These are phyloP conservation scores for Penicillium sp. DNA, from an alignment of 2,329 filamentous ascomycete species.

Conservation along the genomic window DNA sequence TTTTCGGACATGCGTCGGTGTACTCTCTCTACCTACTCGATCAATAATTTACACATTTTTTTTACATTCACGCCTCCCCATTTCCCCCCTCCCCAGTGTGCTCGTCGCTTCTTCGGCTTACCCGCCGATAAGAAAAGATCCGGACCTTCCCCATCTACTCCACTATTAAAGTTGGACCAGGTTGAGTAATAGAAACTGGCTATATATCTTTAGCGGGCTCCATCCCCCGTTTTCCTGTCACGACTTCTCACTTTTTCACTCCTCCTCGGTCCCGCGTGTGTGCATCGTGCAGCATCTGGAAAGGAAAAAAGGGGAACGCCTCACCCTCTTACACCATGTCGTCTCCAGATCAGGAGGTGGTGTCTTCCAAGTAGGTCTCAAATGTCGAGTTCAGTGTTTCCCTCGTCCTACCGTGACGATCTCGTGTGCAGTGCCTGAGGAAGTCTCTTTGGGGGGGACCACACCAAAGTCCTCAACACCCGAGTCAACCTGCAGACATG, in stretches of 20 bases:
- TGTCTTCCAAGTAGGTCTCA: constrained; percentile 22
- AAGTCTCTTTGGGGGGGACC: no score
- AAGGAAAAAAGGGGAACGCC: background rate
- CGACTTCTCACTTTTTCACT: constrained; percentile 3
- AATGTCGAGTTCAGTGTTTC: no score
- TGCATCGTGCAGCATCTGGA: background rate
- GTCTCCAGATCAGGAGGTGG: constrained; percentile 23
- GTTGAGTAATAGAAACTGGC: constrained; percentile 14
- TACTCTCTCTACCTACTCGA: background rate
- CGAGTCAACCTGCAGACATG: no score
- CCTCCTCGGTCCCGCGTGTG: background rate
- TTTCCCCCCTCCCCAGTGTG: background rate
- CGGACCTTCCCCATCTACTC: constrained; percentile 11
- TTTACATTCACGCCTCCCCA: background rate
- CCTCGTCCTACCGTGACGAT: no score
- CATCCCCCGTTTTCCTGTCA: constrained; percentile 7
- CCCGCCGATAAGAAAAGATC: constrained; percentile 56
- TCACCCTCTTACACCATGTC: constrained; percentile 17
- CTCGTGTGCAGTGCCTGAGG: no score
- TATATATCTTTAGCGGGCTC: constrained; percentile 23
- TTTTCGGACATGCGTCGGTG: no score
- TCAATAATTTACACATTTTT: background rate
- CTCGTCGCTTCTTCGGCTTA: constrained; percentile 5
- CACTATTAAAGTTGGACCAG: constrained; percentile 6
- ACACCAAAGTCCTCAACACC: no score